Conservation (phyloP, 192 early-diverging fungal genomes). For the Coemansia guatemalensis region DNA sequence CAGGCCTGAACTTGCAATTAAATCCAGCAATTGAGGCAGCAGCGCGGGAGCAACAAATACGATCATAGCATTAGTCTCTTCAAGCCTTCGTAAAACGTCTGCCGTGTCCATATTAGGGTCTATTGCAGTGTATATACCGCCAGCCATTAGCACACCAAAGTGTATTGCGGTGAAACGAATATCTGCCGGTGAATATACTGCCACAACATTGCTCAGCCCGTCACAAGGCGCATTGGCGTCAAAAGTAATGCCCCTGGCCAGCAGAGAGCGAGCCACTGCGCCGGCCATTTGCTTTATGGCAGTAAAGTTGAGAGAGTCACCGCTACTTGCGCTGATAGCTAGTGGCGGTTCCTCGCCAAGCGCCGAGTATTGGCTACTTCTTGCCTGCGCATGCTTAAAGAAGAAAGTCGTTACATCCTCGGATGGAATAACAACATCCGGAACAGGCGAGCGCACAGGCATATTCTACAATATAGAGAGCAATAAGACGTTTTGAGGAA, state of each 20-base stretch:
- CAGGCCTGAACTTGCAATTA: not conserved
- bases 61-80: not conserved
- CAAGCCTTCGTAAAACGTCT: slow-evolving; percentile 13
- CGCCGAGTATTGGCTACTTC: not conserved
- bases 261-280: slow-evolving; percentile 16
- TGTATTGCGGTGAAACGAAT: slow-evolving; percentile 26
- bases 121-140: slow-evolving; percentile 22
- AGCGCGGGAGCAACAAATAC: slow-evolving; percentile 31
- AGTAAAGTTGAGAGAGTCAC: slow-evolving; percentile 11
- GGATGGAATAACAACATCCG: slow-evolving; percentile 19
- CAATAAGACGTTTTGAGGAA: not conserved
- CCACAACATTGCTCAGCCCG: not conserved
- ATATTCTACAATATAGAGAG: slow-evolving; percentile 8
- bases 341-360: slow-evolving; percentile 11
- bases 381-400: slow-evolving; percentile 26
- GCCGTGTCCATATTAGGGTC: slow-evolving; percentile 1
- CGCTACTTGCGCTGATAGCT: slow-evolving; percentile 18
- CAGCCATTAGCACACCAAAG: slow-evolving; percentile 35
- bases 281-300: slow-evolving; percentile 20
- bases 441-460: slow-evolving; percentile 36
- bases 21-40: slow-evolving; percentile 13
- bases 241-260: slow-evolving; percentile 7
- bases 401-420: slow-evolving; percentile 32
- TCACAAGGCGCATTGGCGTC: not conserved
- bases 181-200: slow-evolving; percentile 14